These are phyloP conservation scores for Myriosclerotinia scirpicola DNA, from an alignment of 2,329 filamentous ascomycete species.

Conservation along the genomic window DNA sequence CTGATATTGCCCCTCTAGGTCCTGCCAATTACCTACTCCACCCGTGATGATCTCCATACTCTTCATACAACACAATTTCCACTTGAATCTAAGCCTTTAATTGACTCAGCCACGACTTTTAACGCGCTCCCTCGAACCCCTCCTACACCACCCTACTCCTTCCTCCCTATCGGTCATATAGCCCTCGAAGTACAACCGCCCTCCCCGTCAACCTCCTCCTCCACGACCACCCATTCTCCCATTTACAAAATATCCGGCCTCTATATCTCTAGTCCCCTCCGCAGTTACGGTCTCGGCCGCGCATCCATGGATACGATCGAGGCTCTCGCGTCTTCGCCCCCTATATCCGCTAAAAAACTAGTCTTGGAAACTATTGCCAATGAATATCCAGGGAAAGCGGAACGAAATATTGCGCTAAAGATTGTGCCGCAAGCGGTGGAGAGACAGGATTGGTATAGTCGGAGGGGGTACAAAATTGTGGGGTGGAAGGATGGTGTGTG, in stretches of 20 bases:
- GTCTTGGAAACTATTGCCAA: conserved; percentile 28
- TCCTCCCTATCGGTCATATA: conserved; percentile 37
- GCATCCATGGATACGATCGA: conserved; percentile 36
- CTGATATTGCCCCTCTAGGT: background rate
- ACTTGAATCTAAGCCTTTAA: conserved; percentile 27
- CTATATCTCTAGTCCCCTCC: conserved; percentile 32
- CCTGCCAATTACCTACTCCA: background rate
- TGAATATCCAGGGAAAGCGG: conserved; percentile 23
- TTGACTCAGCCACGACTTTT: conserved; percentile 30
- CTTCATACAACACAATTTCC: conserved; percentile 29
- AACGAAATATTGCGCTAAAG: conserved; percentile 26
- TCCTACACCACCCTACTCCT: conserved; percentile 16
- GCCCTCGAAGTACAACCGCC: conserved; percentile 27
- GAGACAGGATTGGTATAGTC: conserved; percentile 34
- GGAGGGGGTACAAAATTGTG: conserved; percentile 32
- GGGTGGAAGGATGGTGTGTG: conserved; percentile 26
- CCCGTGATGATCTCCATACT: conserved; percentile 4
- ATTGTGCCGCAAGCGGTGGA: conserved; percentile 18
- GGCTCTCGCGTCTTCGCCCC: conserved; percentile 26
- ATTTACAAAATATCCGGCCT: conserved; percentile 33
- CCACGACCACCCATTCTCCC: conserved; percentile 6
- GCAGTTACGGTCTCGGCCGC: conserved; percentile 32
- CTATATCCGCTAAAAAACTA: conserved; percentile 31
- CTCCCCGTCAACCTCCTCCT: conserved; percentile 33
- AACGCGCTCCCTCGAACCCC: conserved; percentile 23